These are phyloP conservation scores for Lophium mytilinum DNA, from an alignment of 495 filamentous ascomycete genomes.

Conservation along the genomic window DNA sequence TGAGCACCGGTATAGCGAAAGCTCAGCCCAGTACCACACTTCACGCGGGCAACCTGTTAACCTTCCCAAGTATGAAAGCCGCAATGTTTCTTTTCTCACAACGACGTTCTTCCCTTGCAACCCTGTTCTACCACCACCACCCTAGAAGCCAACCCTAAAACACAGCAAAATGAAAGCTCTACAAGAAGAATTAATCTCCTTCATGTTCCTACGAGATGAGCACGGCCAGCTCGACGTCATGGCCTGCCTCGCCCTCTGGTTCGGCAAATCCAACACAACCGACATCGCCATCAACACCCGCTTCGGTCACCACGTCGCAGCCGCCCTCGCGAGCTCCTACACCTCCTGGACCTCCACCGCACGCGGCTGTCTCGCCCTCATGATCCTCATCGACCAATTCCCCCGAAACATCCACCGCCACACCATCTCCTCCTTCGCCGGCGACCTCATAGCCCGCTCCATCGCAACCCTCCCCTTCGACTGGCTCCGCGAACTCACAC, in stretches of 20 bases:
- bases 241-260: constrained; percentile 10
- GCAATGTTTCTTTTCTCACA: no score
- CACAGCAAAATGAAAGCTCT: background rate
- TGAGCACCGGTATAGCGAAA: no score
- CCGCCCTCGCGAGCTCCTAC: constrained; percentile 1
- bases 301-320: constrained; percentile 7
- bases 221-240: constrained; percentile 7
- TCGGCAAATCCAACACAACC: constrained; percentile 6
- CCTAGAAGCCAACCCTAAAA: no score
- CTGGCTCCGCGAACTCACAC: constrained; percentile 2
- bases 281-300: constrained; percentile 7
- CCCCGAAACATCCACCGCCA: constrained; percentile 34
- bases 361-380: constrained; percentile 27
- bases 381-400: constrained; percentile 34
- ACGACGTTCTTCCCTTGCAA: no score
- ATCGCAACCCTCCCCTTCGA: constrained; percentile 6
- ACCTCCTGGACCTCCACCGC: constrained; percentile 4
- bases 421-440: constrained; percentile 27
- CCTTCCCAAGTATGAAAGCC: no score
- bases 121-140: no score
- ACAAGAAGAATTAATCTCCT: constrained; percentile 10
- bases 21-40: no score
- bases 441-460: constrained; percentile 29
- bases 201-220: constrained; percentile 7
- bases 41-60: no score